phyloP scores from a whole-genome alignment of 768 basidiomycete species.

The Kwoniella pini region DNA sequence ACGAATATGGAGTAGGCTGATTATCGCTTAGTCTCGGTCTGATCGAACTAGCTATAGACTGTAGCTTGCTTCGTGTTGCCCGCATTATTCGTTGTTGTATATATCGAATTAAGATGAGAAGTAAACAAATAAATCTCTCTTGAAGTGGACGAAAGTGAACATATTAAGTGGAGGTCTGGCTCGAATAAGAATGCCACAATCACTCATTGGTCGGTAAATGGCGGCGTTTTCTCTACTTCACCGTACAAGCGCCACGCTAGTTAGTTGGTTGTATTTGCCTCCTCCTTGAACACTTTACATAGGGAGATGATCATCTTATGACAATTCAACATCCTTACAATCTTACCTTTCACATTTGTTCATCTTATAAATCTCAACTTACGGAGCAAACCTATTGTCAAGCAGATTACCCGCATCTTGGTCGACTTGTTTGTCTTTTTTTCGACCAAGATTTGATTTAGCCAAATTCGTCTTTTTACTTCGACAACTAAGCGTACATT shows the following conservation, averaged over 20 bases:
- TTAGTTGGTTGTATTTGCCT: neutral
- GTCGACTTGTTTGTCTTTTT: neutral
- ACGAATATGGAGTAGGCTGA: slow-evolving; percentile 38
- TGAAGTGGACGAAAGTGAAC: slow-evolving; percentile 11
- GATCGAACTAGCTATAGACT: slow-evolving; percentile 4
- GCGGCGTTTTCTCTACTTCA: slow-evolving; percentile 24
- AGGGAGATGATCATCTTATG: too few relatives aligned
- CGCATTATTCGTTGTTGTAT: slow-evolving; percentile 5
- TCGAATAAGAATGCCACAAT: slow-evolving; percentile 22
- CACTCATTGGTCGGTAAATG: slow-evolving; percentile 6
- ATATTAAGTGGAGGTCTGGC: slow-evolving; percentile 5
- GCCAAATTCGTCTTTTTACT: neutral
- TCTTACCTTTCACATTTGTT: too few relatives aligned
- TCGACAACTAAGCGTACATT: slow-evolving; percentile 1
- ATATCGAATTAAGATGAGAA: neutral
- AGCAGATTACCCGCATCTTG: too few relatives aligned
- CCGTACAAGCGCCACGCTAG: slow-evolving; percentile 4
- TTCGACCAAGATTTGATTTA: neutral
- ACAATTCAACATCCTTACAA: too few relatives aligned
- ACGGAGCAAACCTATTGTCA: too few relatives aligned
- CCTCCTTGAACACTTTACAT: too few relatives aligned
- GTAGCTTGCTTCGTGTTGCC: slow-evolving; percentile 9
- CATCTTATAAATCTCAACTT: too few relatives aligned
- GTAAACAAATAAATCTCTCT: neutral
- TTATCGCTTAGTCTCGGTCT: slow-evolving; percentile 12